phyloP scores from a whole-genome alignment of 2,329 filamentous ascomycete species.

The Epichloe gansuensis region DNA sequence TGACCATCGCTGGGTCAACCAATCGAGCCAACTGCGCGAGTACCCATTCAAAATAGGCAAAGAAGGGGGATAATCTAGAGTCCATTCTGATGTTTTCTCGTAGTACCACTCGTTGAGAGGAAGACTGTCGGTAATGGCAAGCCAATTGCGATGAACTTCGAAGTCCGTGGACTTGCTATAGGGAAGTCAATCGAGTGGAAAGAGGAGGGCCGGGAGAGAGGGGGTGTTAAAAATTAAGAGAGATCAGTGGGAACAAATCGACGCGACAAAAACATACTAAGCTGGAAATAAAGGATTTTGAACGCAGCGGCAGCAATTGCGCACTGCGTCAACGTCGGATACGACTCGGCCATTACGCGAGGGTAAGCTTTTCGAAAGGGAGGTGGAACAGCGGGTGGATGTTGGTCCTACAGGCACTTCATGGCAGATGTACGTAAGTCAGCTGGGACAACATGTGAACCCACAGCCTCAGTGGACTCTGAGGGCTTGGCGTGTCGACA shows the following conservation, averaged over 20 bases:
- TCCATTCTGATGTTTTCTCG: slow-evolving; percentile 98
- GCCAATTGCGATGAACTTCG: slow-evolving; percentile 97
- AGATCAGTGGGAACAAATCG: too few species aligned
- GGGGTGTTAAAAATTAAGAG: not conserved
- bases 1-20: slow-evolving; percentile 70
- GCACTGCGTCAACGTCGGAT: slow-evolving; percentile 82
- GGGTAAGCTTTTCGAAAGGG: not conserved
- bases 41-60: slow-evolving; percentile 91
- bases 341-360: slow-evolving; percentile 58
- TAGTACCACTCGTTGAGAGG: slow-evolving; percentile 88
- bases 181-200: not conserved
- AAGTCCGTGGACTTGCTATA: slow-evolving; percentile 95
- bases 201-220: slow-evolving; percentile 1
- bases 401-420: not conserved
- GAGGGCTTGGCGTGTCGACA: not conserved
- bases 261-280: slow-evolving; percentile 54
- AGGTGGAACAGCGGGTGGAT: not conserved
- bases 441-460: not conserved
- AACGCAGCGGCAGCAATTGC: slow-evolving; percentile 76
- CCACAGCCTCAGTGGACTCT: not conserved
- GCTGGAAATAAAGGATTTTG: slow-evolving; percentile 83
- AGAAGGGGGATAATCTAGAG: slow-evolving; percentile 98
- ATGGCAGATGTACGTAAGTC: not conserved
- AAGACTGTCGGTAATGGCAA: slow-evolving; percentile 85
- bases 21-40: slow-evolving; percentile 71